Base-by-base conservation (phyloP, 164 flowering plant genomes). In the Magnolia kwangsiensis region DNA sequence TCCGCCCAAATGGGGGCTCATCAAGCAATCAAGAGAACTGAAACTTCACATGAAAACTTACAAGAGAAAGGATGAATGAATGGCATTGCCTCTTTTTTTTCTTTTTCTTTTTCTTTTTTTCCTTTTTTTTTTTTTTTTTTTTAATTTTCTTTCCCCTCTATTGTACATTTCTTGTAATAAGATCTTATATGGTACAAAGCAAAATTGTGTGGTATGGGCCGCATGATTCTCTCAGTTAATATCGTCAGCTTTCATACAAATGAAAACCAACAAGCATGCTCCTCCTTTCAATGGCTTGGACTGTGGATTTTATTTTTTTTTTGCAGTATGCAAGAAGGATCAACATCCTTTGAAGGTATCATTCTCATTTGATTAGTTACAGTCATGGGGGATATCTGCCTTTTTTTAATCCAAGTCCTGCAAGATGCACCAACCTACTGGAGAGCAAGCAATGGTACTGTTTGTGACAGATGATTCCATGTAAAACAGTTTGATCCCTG, bases 131-230 rank as follows among this genome's bases (percentile, higher is more conserved):
- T 78, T 80, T 80, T 78, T 74, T 58, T 78, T 64, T 79, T 66
- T 69, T 71, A 82, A 74, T 58, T 2, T 21, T 69, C 21, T 59
- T 76, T 76, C 58, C 75, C 79, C 75, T 77, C 85, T 87, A 86
- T 83, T 83, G 83, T 85, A 87, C 87, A 83, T 84, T 83, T 84
- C 82, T 73, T 84, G 84, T 81, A 81, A 85, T 82, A 79, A 84
- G 78, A 75, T 78, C 79, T 79, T 76, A 78, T 88, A 90, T 88
- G 89, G 79, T 89, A 91, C 94, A 88, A 86, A 88, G 83, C 90
- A 88, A 89, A 91, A 91, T 87, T 85, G 87, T 78, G 81, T 80
- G 83, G 86, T 82, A 82, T 51, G 81, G 74, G 81, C 72, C 76
- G 83, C 83, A 78, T 78, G 80, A 80, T 81, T 85, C 80, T 81